phyloP scores from a whole-genome alignment of 164 flowering plant genomes.

The Stephania japonica region DNA sequence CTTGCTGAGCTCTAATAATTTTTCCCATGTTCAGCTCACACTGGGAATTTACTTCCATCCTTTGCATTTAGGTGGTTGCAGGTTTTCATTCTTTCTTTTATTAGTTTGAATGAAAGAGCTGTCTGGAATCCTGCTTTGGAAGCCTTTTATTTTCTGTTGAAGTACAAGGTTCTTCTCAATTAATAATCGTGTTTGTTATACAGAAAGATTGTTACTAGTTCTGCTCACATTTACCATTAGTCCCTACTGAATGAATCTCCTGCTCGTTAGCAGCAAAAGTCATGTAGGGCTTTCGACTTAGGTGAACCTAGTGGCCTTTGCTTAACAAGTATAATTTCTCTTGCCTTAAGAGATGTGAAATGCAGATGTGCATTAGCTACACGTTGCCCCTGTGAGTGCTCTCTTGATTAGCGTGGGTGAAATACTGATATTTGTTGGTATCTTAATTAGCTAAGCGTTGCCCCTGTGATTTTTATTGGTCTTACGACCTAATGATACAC shows the following conservation, averaged over 20 bases:
- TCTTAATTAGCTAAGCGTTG: too few species aligned
- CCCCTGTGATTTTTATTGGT: too few species aligned
- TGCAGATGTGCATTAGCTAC: background rate
- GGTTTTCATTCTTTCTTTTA: background rate
- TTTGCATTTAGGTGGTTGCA: background rate
- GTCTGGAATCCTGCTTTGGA: background rate
- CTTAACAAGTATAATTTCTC: background rate
- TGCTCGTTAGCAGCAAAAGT: too few species aligned
- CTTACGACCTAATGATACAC: too few species aligned
- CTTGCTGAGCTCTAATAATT: constrained; percentile 5
- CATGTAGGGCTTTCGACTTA: background rate
- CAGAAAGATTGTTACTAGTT: background rate
- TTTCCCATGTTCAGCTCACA: background rate
- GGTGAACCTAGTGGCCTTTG: background rate
- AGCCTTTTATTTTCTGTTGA: background rate
- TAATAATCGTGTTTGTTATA: background rate
- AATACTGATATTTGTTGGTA: too few species aligned
- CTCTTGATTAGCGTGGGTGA: too few species aligned
- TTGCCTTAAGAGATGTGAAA: background rate
- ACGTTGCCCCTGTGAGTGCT: too few species aligned
- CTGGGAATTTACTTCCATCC: background rate
- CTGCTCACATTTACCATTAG: too few species aligned
- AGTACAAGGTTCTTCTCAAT: background rate
- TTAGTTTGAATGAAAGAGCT: background rate
- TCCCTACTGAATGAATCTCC: too few species aligned